These are phyloP conservation scores for Ceratobasidium sp. DNA, from an alignment of 1,284 basidiomycete genomes.

Conservation along the genomic window DNA sequence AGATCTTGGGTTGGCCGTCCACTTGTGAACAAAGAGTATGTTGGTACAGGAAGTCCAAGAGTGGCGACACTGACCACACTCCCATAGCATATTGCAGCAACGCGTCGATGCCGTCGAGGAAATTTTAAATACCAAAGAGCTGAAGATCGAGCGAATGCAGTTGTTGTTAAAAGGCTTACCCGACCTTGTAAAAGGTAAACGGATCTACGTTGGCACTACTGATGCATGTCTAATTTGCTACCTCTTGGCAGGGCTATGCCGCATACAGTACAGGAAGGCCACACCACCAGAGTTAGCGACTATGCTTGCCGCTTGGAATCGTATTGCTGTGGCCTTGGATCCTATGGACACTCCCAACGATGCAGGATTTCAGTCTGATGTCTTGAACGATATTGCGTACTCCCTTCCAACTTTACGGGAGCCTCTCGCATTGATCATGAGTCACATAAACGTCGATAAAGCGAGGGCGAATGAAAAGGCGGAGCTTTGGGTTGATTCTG, in stretches of 20 bases:
- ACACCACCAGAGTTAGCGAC: slow-evolving; percentile 84
- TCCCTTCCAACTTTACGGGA: slow-evolving; percentile 71
- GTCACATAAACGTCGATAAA: slow-evolving; percentile 65
- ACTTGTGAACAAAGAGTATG: slow-evolving; percentile 75
- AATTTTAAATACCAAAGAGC: slow-evolving; percentile 66
- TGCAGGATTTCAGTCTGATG: slow-evolving; percentile 64
- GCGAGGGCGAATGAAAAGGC: slow-evolving; percentile 77
- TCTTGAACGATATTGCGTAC: slow-evolving; percentile 77
- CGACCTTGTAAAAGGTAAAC: slow-evolving; percentile 87
- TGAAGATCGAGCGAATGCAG: slow-evolving; percentile 65
- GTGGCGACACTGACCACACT: not conserved
- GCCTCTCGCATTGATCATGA: slow-evolving; percentile 65
- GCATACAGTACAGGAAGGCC: slow-evolving; percentile 34
- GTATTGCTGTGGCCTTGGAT: slow-evolving; percentile 73
- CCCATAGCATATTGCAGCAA: slow-evolving; percentile 69
- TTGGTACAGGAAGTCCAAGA: not conserved
- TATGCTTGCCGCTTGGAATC: slow-evolving; percentile 78
- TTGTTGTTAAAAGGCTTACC: slow-evolving; percentile 77
- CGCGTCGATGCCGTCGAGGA: slow-evolving; percentile 88
- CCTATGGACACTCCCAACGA: slow-evolving; percentile 55
- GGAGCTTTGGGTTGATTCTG: slow-evolving; percentile 74
- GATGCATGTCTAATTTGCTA: slow-evolving; percentile 63
- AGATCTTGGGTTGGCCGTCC: slow-evolving; percentile 89
- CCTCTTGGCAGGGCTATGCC: slow-evolving; percentile 9
- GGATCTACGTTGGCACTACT: slow-evolving; percentile 86